Evolutionary conservation across 2,329 filamentous ascomycete genomes (phyloP).

Genomic region (Aspergillus carbonarius): DNA sequence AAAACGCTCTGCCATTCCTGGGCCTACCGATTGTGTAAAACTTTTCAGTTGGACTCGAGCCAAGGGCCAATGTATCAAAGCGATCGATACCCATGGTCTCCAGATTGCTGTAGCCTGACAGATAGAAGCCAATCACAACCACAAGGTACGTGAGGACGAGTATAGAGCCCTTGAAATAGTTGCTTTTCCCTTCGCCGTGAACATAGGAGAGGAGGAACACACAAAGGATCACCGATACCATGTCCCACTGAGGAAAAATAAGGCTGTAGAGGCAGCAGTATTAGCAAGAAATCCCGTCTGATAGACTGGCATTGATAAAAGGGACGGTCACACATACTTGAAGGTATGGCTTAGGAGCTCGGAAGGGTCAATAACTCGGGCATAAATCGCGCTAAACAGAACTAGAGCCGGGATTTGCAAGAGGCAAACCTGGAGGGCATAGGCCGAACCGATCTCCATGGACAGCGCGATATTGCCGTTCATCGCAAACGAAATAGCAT

Average conservation of each 20-base stretch:
- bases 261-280: constrained; percentile 52
- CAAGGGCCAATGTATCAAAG: constrained; percentile 48
- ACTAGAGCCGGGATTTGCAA: constrained; percentile 92
- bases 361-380: constrained; percentile 53
- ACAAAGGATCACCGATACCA: constrained; percentile 93
- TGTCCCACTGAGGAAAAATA: constrained; percentile 98
- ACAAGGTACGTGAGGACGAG: constrained; percentile 90
- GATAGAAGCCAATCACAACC: constrained; percentile 87
- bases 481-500: constrained; percentile 99
- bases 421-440: constrained; percentile 92
- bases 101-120: constrained; percentile 65
- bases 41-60: constrained; percentile 29
- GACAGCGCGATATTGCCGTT: constrained; percentile 98
- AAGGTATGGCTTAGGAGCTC: constrained; percentile 55
- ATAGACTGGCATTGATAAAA: not conserved
- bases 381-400: constrained; percentile 79
- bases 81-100: constrained; percentile 49
- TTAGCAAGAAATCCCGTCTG: not conserved
- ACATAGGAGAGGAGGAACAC: constrained; percentile 97
- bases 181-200: constrained; percentile 98
- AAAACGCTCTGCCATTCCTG: constrained; percentile 39
- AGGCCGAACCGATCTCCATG: constrained; percentile 98
- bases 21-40: constrained; percentile 46
- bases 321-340: constrained; percentile 44
- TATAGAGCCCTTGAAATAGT: constrained; percentile 99